Percentiles rank a stretch among this genome's conserved stretches.
Conservation (phyloP, 1,139 yeast species). For the Tardiomyces depauwii region DNA sequence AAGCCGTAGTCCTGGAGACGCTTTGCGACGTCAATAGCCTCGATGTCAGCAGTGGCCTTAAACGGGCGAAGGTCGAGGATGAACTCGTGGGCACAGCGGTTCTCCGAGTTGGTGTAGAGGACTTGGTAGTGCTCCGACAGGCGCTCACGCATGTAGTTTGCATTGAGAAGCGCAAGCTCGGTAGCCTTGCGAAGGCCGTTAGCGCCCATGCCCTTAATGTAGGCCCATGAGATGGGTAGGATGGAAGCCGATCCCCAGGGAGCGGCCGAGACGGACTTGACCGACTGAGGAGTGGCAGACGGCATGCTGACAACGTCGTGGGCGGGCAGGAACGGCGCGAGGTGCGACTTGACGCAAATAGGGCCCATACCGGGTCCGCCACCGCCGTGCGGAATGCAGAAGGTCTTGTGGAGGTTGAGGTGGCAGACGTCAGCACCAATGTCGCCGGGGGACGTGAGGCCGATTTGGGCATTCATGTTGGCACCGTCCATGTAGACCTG, state of each 20-base stretch:
- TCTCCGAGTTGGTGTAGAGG: conserved; percentile 56
- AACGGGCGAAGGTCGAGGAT: conserved; percentile 83
- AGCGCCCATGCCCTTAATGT: conserved; percentile 88
- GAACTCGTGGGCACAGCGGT: conserved; percentile 94
- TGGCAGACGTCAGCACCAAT: conserved; percentile 99
- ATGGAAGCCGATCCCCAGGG: conserved; percentile 95
- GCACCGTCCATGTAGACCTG: conserved; percentile 98
- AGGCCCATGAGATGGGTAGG: conserved; percentile 86
- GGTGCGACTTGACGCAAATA: conserved; percentile 79
- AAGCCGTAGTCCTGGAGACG: conserved; percentile 95
- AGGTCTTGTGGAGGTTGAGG: conserved; percentile 90
- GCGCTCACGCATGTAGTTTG: conserved; percentile 85
- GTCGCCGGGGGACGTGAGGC: conserved; percentile 94
- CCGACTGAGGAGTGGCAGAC: conserved; percentile 27
- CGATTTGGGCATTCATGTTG: conserved; percentile 98
- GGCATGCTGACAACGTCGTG: conserved; percentile 58
- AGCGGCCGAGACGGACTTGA: conserved; percentile 78
- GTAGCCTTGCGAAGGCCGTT: conserved; percentile 76
- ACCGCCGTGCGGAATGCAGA: conserved; percentile 97
- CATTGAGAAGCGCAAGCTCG: conserved; percentile 82
- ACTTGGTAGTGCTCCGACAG: conserved; percentile 62
- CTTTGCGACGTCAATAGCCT: conserved; percentile 94
- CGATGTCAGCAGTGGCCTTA: conserved; percentile 62
- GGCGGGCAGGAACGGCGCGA: conserved; percentile 72
- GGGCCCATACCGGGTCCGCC: conserved; percentile 99